phyloP scores from a whole-genome alignment of 2,329 filamentous ascomycete genomes.

The Neofusicoccum ribis region DNA sequence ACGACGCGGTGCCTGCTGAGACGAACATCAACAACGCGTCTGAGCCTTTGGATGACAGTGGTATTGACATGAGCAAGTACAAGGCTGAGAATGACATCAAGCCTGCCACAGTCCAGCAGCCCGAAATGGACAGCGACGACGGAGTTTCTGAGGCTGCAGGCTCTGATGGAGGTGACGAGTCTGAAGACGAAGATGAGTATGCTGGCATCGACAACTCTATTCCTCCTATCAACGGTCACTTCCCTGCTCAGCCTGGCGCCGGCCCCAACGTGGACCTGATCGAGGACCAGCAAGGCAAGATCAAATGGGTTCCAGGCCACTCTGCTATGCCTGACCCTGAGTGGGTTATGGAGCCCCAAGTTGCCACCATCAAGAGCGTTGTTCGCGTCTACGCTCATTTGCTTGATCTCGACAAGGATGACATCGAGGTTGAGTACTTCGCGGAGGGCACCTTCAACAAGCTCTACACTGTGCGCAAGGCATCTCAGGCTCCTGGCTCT shows the following conservation, averaged over 20 bases:
- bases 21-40: no score
- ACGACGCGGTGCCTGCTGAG: neutral
- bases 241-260: no score
- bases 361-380: conserved; percentile 3
- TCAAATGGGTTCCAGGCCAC: no score
- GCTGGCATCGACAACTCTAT: neutral
- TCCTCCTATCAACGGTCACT: neutral
- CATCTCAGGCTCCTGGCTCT: neutral
- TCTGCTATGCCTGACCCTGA: no score
- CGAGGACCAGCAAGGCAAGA: neutral
- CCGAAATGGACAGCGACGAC: no score
- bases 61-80: neutral
- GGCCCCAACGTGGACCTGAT: neutral
- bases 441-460: conserved; percentile 23
- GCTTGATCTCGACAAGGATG: neutral
- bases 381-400: conserved; percentile 1
- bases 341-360: conserved; percentile 12
- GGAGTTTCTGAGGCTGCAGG: no score
- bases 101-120: no score
- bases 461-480: conserved; percentile 21
- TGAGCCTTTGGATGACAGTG: neutral
- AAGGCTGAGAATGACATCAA: neutral
- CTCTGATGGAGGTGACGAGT: neutral
- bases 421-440: conserved; percentile 15
- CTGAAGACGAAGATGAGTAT: neutral